Base-by-base conservation (phyloP, 2,329 filamentous ascomycete genomes). In the Amesomyces nigricolor region DNA sequence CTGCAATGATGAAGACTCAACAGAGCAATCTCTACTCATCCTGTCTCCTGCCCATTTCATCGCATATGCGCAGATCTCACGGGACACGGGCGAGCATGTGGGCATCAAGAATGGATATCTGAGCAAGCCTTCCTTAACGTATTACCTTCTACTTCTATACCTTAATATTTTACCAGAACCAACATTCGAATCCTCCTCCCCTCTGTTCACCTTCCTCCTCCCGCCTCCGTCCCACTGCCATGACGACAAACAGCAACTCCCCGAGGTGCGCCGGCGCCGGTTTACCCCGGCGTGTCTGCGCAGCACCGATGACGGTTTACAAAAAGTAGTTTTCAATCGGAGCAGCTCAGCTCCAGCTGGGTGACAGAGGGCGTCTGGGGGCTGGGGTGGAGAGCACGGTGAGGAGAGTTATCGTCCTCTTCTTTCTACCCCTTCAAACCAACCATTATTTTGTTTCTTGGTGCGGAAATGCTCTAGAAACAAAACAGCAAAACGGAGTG, bases 311-410 rank as follows among this genome's bases (percentile, higher is more conserved):
- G 66, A 69, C 56, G 58, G 58, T 54, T 22, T 17, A 42, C 58
- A 51, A 44, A 44, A 64, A 51, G 67, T 71, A 72, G 70, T 72
- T 72, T 72, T 72, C 70, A 72, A 72, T 71, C 70, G 61, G 70
- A 72, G 69, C 65, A 58, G 45, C 32, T 35, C 11, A 4, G 32
- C 32, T 13, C 9, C 4, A 35, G 32, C 7, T 35, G 32, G 9
- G 32, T 35, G 32, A 35, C 32, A 35, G 32, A 35, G 30, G 40
- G 39, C 19, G 17, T 26, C 61, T 13, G 51, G 14, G 32, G 64
- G 58, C 57, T 47, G 9, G 9, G 43, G 38, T 40, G 38, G 38
- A 17, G 14, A n/a, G 11, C 14, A 17, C 7, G 38, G 38, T 26
- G 38, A 8, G 11, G 38, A 22, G 50, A 49, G 6, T 40, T 39